Evolutionary conservation across 2,329 filamentous ascomycete genomes (phyloP), one percentile per base, ranked within the genome.

Genomic region (Dendrostoma leiphaemia): DNA sequence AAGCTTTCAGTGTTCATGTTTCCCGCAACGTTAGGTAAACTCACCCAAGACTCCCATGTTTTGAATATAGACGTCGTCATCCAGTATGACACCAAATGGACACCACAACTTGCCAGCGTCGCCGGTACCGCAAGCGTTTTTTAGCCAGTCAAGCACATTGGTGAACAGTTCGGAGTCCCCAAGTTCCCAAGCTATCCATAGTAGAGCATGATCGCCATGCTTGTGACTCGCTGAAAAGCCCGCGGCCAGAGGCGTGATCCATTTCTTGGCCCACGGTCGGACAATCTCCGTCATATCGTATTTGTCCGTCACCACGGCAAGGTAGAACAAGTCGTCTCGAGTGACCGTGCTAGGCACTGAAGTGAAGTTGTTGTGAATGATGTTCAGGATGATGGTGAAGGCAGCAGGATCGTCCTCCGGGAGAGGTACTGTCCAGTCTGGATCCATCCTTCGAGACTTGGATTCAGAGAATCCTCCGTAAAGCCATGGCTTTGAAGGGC

Each of bases 341-440:
- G 58, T 43, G 6, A 69, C 28, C 4, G 28, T 49, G 2, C 28
- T 53, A 0, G 65, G 66, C 1, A 71, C 62, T 1, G 55, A 57
- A 2, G 65, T 52, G 13, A 70, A 63, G 2, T 62, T 53, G 13
- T 60, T 61, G 44, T 72, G 69, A 4, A 62, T 58, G 29, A 72
- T 68, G 15, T 64, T 55, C 19, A 71, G 56, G 13, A 71, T 58
- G 13, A 66, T 56, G 3, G 62, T 48, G 41, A 70, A 59, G 1
- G 65, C 58, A 15, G 60, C 53, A 0, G 63, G 64, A 12, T 65
- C 62, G 40, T 71, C 69, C 3, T 68, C 64, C 0, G 68, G 68
- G 0, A 72, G 58, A 1, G 62, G 60, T 6, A 69, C 62, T 0
- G 51, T 52, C 67, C 67, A 70, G 2, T 61, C 54, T 10, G 28